phyloP scores from a whole-genome alignment of 352 stramenopile genomes.

The Globisporangium abappressorium region DNA sequence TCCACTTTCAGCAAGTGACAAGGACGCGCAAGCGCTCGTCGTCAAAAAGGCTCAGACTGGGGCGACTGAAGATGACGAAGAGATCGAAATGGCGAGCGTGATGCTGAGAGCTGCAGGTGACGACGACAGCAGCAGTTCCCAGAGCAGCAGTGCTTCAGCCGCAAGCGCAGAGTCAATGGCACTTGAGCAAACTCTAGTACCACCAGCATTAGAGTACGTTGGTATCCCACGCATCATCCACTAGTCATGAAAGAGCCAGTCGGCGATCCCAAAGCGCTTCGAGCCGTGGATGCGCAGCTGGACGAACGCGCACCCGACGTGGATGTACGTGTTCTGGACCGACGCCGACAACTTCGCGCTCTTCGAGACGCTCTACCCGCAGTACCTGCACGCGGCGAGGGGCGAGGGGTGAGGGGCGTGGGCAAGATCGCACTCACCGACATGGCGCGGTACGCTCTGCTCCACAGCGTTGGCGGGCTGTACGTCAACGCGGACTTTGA shows the following conservation, averaged over 20 bases:
- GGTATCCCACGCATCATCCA: slow-evolving; percentile 50
- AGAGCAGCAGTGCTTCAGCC: not conserved
- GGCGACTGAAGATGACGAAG: slow-evolving; percentile 3
- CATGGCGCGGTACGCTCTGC: slow-evolving; percentile 54
- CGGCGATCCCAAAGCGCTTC: slow-evolving; percentile 42
- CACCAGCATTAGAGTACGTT: too few species aligned
- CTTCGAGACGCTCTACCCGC: slow-evolving; percentile 43
- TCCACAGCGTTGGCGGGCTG: slow-evolving; percentile 45
- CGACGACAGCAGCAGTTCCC: not conserved
- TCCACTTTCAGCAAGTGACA: not conserved
- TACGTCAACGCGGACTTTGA: slow-evolving; percentile 61
- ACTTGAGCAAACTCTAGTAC: not conserved
- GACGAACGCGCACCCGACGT: slow-evolving; percentile 33
- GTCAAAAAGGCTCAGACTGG: not conserved
- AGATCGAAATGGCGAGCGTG: slow-evolving; percentile 1
- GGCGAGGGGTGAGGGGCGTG: slow-evolving; percentile 27
- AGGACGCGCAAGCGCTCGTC: not conserved
- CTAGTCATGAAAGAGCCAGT: slow-evolving; percentile 49
- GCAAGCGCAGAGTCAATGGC: not conserved
- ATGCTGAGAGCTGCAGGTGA: not conserved
- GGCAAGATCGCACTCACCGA: slow-evolving; percentile 46
- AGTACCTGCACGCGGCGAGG: slow-evolving; percentile 39
- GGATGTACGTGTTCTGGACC: slow-evolving; percentile 61
- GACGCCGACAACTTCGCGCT: slow-evolving; percentile 51
- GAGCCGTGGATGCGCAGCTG: slow-evolving; percentile 58